Evolutionary conservation across 805 yeast genomes (phyloP).

Genomic region (Yamadazyma paraphyllophila): DNA sequence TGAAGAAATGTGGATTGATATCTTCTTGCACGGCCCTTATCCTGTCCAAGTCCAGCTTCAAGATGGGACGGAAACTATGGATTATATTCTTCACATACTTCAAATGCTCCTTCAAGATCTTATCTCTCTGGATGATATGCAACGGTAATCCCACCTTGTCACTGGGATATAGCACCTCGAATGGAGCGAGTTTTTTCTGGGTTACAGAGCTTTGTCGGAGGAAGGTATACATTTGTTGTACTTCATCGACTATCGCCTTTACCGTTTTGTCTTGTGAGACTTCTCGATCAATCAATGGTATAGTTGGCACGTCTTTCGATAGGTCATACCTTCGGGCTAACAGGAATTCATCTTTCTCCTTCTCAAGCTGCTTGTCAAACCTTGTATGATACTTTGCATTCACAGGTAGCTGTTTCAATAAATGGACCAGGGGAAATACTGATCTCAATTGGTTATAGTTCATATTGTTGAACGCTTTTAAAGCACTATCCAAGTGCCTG

Average conservation of each 20-base stretch:
- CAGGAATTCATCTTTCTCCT: conserved; percentile 10
- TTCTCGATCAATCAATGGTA: conserved; percentile 3
- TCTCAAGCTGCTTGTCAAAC: conserved; percentile 16
- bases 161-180: conserved; percentile 33
- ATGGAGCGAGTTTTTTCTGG: conserved; percentile 24
- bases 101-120: conserved; percentile 23
- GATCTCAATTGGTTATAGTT: conserved; percentile 21
- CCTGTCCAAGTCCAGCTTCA: conserved; percentile 6
- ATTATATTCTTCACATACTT: conserved; percentile 22
- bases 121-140: conserved; percentile 26
- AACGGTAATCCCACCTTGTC: conserved; percentile 31
- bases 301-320: not conserved
- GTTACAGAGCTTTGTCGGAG: conserved; percentile 21
- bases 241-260: conserved; percentile 9
- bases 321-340: conserved; percentile 13
- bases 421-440: conserved; percentile 36
- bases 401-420: conserved; percentile 14
- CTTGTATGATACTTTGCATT: conserved; percentile 6
- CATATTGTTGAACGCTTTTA: conserved; percentile 18
- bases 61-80: conserved; percentile 22
- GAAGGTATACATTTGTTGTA: conserved; percentile 20
- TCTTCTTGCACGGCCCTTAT: not conserved
- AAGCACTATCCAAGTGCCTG: conserved; percentile 18
- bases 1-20: conserved; percentile 25
- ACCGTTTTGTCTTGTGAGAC: not conserved